Evolutionary conservation across 148 eudicot genomes (phyloP).

Genomic region (Rhododendron simsii): DNA sequence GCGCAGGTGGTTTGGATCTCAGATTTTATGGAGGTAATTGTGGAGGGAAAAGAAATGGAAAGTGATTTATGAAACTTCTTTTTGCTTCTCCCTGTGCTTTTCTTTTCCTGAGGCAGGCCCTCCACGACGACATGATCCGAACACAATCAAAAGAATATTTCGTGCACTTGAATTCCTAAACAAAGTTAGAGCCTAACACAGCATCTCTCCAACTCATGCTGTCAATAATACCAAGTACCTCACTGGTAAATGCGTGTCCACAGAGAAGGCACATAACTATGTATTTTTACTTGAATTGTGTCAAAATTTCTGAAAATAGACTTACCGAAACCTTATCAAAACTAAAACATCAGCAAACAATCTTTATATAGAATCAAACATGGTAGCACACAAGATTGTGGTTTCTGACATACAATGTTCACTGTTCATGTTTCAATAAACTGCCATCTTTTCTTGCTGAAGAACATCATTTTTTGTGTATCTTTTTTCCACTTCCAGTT

Average conservation of each 20-base stretch:
- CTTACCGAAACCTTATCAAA: not conserved
- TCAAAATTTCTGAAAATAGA: not conserved
- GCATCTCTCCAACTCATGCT: not conserved
- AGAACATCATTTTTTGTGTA: not conserved
- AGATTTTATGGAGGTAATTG: not conserved
- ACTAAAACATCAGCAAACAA: not conserved
- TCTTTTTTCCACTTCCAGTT: not conserved
- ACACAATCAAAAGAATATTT: not conserved
- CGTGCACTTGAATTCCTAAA: not conserved
- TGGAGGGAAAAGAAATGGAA: not conserved
- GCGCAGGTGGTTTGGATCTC: not conserved
- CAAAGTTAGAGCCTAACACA: not conserved
- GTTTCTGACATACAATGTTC: not conserved
- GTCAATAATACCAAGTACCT: constrained; percentile 1
- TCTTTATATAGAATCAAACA: not conserved
- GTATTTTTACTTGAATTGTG: not conserved
- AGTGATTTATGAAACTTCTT: not conserved
- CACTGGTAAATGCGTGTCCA: not conserved
- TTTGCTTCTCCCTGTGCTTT: not conserved
- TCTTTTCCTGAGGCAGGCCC: not conserved
- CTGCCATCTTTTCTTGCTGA: not conserved
- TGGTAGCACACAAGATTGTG: not conserved
- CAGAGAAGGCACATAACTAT: not conserved
- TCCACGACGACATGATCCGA: not conserved
- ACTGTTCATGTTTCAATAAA: not conserved